Percentiles rank a stretch among this genome's conserved stretches.
phyloP scores from a whole-genome alignment of 108 stramenopile genomes.

The Fragilaria crotonensis region DNA sequence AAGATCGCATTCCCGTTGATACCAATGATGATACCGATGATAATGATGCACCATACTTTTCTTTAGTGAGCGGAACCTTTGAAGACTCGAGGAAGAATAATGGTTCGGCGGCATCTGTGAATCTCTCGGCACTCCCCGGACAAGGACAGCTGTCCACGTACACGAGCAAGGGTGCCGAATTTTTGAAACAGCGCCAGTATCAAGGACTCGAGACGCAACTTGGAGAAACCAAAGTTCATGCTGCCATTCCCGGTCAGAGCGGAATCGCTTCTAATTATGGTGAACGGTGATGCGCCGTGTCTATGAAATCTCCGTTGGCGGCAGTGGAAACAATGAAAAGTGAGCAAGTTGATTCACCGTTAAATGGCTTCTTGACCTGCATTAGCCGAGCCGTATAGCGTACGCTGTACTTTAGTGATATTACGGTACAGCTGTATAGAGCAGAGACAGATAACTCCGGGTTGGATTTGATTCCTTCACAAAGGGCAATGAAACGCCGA shows the following conservation, averaged over 20 bases:
- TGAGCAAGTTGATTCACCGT: no score
- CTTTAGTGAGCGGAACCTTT: constrained; percentile 68
- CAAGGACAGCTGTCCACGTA: constrained; percentile 67
- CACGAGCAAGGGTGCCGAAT: constrained; percentile 73
- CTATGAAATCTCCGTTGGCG: no score
- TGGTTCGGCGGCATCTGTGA: constrained; percentile 9
- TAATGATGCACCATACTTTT: constrained; percentile 80
- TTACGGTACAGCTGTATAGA: no score
- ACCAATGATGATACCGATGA: constrained; percentile 12
- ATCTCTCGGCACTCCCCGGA: constrained; percentile 52
- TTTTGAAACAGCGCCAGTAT: constrained; percentile 74
- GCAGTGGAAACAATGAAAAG: no score
- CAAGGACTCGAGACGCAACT: constrained; percentile 68
- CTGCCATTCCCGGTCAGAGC: constrained; percentile 57
- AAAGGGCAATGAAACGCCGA: no score
- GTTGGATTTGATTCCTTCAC: no score
- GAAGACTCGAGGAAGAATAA: constrained; percentile 24
- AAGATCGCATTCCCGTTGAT: constrained; percentile 16
- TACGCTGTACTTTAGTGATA: no score
- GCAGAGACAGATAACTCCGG: no score
- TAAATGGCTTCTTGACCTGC: no score
- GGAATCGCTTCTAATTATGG: constrained; percentile 82
- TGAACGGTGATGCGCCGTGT: constrained; percentile 15
- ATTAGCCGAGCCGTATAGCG: no score
- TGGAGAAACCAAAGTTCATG: constrained; percentile 60